Evolutionary conservation across 768 basidiomycete species (phyloP), one percentile per base, ranked within the genome.

Genomic region (Macrocybe gigantea): DNA sequence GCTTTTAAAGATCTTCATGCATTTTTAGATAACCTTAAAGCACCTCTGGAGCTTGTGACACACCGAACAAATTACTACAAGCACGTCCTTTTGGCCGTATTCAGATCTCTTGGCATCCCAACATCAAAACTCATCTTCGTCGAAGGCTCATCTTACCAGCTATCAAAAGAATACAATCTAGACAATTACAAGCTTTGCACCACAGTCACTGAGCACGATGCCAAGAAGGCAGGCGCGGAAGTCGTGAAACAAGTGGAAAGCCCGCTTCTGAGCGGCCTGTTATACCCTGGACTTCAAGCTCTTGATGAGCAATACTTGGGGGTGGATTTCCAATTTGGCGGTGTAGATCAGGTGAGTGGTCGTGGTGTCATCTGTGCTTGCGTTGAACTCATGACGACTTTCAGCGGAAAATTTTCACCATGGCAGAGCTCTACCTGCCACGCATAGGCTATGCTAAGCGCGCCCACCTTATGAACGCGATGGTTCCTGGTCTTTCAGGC

Each of bases 391-490:
- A 41, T 42, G 40, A 3, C 37, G 42, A 38, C 29, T 37, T 22
- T n/a, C 61, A 95, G 92, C 83, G 95, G 49, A 98, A 98, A 72
- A 97, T 98, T 61, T 99, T 99, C 68, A 97, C 93, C 13, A 95
- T 95, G 59, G 94, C 96, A 6, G 94, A 98, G 63, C 79, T 88
- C 58, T 94, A 93, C 78, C 85, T 99, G 45, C 96, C 96, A 4
- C 77, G 81, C 52, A 77, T 98, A 32, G 96, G 95, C 33, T 98
- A 97, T 71, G 69, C 72, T 45, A 97, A 96, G 67, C 91, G 95
- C 33, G 89, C 94, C 0, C 96, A 99, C 64, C 75, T 99, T 39
- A 99, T 99, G 96, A 99, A 97, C 68, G 73, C 80, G 33, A 98
- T 98, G 94, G 92, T 98, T 0, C 93, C 94, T 31, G 93, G 94